These are phyloP conservation scores for Decorospora gaudefroyi DNA, from an alignment of 2,329 filamentous ascomycete species.

Conservation along the genomic window DNA sequence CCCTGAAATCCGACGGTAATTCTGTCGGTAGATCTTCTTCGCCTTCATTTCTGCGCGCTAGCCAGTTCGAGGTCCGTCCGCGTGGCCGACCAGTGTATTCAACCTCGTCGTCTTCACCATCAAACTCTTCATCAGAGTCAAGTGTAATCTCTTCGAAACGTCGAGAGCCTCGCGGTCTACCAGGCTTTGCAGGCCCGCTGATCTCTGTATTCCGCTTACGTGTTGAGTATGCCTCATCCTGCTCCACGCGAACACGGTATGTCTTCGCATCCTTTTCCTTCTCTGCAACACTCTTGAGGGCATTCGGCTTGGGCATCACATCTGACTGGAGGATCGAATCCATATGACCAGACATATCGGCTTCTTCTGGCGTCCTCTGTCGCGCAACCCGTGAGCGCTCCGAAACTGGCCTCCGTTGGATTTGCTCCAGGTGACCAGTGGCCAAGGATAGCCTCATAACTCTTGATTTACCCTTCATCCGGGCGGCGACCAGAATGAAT, in stretches of 20 bases:
- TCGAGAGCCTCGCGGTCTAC: conserved; percentile 25
- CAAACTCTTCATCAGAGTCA: conserved; percentile 52
- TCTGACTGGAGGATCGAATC: conserved; percentile 48
- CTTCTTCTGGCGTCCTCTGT: conserved; percentile 28
- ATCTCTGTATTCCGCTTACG: conserved; percentile 33
- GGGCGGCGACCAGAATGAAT: conserved; percentile 53
- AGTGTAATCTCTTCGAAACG: conserved; percentile 55
- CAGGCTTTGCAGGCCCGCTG: conserved; percentile 31
- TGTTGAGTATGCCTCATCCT: conserved; percentile 50
- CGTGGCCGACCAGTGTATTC: conserved; percentile 23
- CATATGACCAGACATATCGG: conserved; percentile 27
- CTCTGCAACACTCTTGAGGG: conserved; percentile 17
- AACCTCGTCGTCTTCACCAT: conserved; percentile 25
- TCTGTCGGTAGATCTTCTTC: conserved; percentile 52
- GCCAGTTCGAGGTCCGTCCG: conserved; percentile 47
- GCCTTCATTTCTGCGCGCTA: conserved; percentile 49
- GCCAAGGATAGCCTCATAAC: conserved; percentile 50
- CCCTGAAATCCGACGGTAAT: conserved; percentile 50
- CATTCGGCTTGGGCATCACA: conserved; percentile 27
- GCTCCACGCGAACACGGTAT: conserved; percentile 46
- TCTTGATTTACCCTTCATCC: conserved; percentile 52
- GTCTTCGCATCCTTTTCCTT: conserved; percentile 43
- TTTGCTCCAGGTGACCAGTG: conserved; percentile 43
- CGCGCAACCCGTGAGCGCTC: conserved; percentile 27
- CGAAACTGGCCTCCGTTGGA: conserved; percentile 41